Percentiles rank a stretch among this genome's conserved stretches.
phyloP scores from a whole-genome alignment of 805 yeast species.

The Lipomyces yamadae region DNA sequence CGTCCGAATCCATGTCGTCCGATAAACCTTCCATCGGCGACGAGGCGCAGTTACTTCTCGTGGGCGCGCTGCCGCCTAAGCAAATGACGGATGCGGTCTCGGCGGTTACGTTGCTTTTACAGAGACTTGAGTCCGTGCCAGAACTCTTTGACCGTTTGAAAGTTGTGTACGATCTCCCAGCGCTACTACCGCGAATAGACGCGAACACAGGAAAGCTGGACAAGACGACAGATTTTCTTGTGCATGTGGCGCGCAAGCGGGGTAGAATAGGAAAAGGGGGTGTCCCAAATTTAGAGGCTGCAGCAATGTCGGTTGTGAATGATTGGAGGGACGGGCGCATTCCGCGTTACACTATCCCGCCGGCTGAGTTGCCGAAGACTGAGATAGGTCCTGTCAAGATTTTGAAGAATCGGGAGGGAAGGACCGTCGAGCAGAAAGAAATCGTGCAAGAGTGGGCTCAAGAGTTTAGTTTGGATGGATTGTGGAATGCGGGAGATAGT shows the following conservation, averaged over 20 bases:
- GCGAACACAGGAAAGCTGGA: slow-evolving; percentile 66
- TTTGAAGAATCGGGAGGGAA: slow-evolving; percentile 52
- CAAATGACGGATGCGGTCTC: slow-evolving; percentile 81
- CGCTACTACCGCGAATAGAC: slow-evolving; percentile 56
- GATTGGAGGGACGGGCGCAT: slow-evolving; percentile 99
- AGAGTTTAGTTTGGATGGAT: slow-evolving; percentile 85
- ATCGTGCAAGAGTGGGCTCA: slow-evolving; percentile 90
- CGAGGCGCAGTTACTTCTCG: slow-evolving; percentile 84
- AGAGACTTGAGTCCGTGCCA: slow-evolving; percentile 71
- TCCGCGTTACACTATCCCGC: slow-evolving; percentile 80
- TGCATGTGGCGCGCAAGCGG: slow-evolving; percentile 88
- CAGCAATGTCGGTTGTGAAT: slow-evolving; percentile 78
- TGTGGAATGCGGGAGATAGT: slow-evolving; percentile 28
- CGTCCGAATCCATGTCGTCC: slow-evolving; percentile 49
- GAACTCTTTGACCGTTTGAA: slow-evolving; percentile 71
- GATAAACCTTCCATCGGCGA: slow-evolving; percentile 51
- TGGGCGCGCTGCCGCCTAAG: slow-evolving; percentile 89
- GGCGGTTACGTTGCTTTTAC: slow-evolving; percentile 76
- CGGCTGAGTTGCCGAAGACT: slow-evolving; percentile 37
- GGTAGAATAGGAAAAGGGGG: slow-evolving; percentile 95
- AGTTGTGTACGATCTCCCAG: slow-evolving; percentile 75
- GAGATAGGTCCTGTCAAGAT: slow-evolving; percentile 49
- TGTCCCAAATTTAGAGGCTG: slow-evolving; percentile 83
- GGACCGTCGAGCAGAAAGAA: slow-evolving; percentile 64
- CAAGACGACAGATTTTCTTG: slow-evolving; percentile 81